A percentile compares a stretch with the other conserved stretches of the same genome.
These are phyloP conservation scores for Sphenostylis stenocarpa DNA, from an alignment of 306 rosid species.

Conservation along the genomic window DNA sequence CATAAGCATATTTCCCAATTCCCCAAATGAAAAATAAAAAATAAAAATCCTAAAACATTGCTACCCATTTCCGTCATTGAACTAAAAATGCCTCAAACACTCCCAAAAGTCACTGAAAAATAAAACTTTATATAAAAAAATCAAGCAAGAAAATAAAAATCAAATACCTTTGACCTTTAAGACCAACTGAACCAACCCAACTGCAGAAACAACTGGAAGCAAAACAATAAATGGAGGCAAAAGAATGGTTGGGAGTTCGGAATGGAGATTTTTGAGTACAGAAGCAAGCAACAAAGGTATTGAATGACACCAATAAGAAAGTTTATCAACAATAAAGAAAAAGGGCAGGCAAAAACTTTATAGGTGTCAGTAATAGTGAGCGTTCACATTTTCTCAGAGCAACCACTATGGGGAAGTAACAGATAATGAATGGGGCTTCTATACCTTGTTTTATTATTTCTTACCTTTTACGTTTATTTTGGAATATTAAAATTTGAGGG, in stretches of 20 bases:
- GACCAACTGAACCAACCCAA: conserved; percentile 30
- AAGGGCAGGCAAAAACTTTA: conserved; percentile 42
- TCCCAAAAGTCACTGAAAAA: not conserved
- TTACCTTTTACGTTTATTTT: conserved; percentile 31
- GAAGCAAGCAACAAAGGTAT: conserved; percentile 16
- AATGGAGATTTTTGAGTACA: conserved; percentile 29
- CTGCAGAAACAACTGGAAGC: conserved; percentile 31
- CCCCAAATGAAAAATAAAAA: conserved; percentile 5
- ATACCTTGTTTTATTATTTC: conserved; percentile 42
- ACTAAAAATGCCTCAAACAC: conserved; percentile 29
- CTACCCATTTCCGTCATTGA: conserved; percentile 39
- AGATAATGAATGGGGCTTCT: conserved; percentile 31
- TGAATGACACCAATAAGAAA: conserved; percentile 24
- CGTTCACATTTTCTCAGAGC: conserved; percentile 6
- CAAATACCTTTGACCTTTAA: conserved; percentile 55
- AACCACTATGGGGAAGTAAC: conserved; percentile 5
- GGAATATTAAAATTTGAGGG: conserved; percentile 4
- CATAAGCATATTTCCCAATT: conserved; percentile 9
- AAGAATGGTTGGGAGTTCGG: conserved; percentile 30
- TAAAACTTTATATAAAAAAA: not conserved
- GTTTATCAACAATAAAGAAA: conserved; percentile 5
- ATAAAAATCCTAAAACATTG: conserved; percentile 8
- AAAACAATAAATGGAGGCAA: conserved; percentile 37
- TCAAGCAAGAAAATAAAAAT: not conserved
- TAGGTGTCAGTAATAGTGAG: conserved; percentile 50